Base-by-base conservation (phyloP, 768 basidiomycete genomes). In the Boletus subcaerulescens region DNA sequence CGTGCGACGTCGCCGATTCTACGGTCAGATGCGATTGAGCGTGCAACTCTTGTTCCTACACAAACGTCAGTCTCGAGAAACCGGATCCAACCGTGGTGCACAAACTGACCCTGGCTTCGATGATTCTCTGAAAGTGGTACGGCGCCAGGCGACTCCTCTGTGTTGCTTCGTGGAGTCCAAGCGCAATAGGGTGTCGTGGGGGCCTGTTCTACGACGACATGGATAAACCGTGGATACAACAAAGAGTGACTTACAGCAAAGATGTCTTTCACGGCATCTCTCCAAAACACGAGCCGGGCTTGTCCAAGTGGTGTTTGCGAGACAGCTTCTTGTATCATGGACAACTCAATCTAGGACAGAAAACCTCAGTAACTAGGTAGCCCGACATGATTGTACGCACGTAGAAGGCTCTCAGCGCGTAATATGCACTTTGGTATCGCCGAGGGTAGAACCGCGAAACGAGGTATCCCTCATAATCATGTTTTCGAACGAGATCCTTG, bases 231-330 rank as follows among this genome's bases (percentile, higher is more conserved):
- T n/a, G 44, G 17, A 39, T 18, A 10, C 46, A 32, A 44, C 14
- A 17, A 15, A 32, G 50, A 78, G 67, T 63, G 43, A 66, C 70
- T 55, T 46, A 88, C 91, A 65, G 86, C 80, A 62, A 74, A 74
- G 20, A 91, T 81, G 45, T 73, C 79, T 62, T 85, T 88, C 26
- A 93, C 64, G 13, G 88, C 84, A 65, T 94, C 90, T 61, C 83
- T 81, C 91, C 91, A 94, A 67, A 93, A 93, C 66, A 92, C 86
- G 76, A 91, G 81, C 59, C 89, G 79, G 80, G 92, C 89, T 67
- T 84, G 82, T n/a, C 90, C 91, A 52, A 93, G 83, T 38, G 80
- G 76, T 35, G 81, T 66, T 55, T 86, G 87, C 17, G 89, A 89
- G 14, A 90, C 87, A 38, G 78, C 75, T 57, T 94, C 92, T 68